Base-by-base conservation (phyloP, 2,329 filamentous ascomycete genomes). In the Aspergillus sp. region DNA sequence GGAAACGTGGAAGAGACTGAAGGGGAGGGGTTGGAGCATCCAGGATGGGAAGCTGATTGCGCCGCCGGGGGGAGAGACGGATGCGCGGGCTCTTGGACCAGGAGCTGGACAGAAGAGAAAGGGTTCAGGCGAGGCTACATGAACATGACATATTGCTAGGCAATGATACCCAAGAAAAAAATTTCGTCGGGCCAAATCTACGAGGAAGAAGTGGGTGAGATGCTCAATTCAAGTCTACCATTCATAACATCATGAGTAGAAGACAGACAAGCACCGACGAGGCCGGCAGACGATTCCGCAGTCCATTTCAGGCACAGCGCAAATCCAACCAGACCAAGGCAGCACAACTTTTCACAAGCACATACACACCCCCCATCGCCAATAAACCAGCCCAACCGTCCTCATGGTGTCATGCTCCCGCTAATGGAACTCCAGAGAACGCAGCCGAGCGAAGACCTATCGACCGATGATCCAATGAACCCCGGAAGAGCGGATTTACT, bases 1-100 rank as follows among this genome's bases (percentile, higher is more conserved):
- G 32, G 69, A 80, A 34, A 71, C 76, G 40, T 94, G 86, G 84
- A 74, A 70, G 40, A 58, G 61, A 19, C 66, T 91, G 68, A 71
- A 75, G 56, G 59, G 62, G 25, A 61, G 71, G 14, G 86, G 86
- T 0, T 94, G 84, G 82, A 66, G 44, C 22, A 51, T 83, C 14
- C 60, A 67, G 11, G 61, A 72, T 25, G 74, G 68, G 3, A 42
- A 42, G 27, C 43, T 65, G 29, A 42, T 62, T n/a, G 36, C 44
- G 31, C 57, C 60, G 10, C 42, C 41, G n/a, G 49, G 47, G 14
- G 17, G 30, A 34, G 33, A 32, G 15, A 29, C 24, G 11, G 36
- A 33, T 10, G 27, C 29, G 27, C 26, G 33, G 32, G 40, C 30
- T 20, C 40, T 52, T 15, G 43, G 48, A 8, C 31, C 26, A 12